Conservation (phyloP, 2,329 filamentous ascomycete species). For the Emmonsia crescens region DNA sequence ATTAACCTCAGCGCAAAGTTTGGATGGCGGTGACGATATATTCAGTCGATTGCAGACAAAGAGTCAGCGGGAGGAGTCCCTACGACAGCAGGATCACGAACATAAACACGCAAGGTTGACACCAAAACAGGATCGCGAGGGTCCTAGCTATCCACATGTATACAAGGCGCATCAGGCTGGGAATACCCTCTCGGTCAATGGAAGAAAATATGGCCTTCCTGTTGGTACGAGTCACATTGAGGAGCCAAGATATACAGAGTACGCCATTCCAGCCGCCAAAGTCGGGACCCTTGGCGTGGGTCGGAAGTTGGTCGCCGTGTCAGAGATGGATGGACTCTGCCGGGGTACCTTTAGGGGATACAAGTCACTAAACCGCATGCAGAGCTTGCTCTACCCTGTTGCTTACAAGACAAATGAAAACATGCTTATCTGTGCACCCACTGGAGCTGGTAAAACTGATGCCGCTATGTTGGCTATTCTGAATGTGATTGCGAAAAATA, state of each 20-base stretch:
- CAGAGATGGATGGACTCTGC: slow-evolving; percentile 79
- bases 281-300: slow-evolving; percentile 63
- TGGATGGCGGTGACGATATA: slow-evolving; percentile 23
- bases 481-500: slow-evolving; percentile 79
- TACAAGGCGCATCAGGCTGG: slow-evolving; percentile 76
- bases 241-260: slow-evolving; percentile 75
- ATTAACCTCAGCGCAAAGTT: slow-evolving; percentile 42
- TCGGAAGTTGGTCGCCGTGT: slow-evolving; percentile 66
- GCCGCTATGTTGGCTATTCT: slow-evolving; percentile 94
- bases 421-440: slow-evolving; percentile 96
- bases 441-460: slow-evolving; percentile 97
- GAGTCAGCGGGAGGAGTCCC: slow-evolving; percentile 65
- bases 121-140: slow-evolving; percentile 57
- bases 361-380: slow-evolving; percentile 91
- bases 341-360: slow-evolving; percentile 89
- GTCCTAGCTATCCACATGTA: slow-evolving; percentile 80
- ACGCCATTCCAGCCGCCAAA: slow-evolving; percentile 69
- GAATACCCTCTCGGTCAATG: slow-evolving; percentile 69
- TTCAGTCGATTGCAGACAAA: slow-evolving; percentile 56
- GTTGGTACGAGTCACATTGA: slow-evolving; percentile 61
- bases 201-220: slow-evolving; percentile 74
- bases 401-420: slow-evolving; percentile 95
- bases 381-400: slow-evolving; percentile 89
- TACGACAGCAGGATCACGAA: slow-evolving; percentile 64
- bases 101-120: slow-evolving; percentile 70